A percentile compares a stretch with the other conserved stretches of the same genome.
Evolutionary conservation across 2,329 filamentous ascomycete species (phyloP).

Genomic region (Pseudocercospora fuligena): DNA sequence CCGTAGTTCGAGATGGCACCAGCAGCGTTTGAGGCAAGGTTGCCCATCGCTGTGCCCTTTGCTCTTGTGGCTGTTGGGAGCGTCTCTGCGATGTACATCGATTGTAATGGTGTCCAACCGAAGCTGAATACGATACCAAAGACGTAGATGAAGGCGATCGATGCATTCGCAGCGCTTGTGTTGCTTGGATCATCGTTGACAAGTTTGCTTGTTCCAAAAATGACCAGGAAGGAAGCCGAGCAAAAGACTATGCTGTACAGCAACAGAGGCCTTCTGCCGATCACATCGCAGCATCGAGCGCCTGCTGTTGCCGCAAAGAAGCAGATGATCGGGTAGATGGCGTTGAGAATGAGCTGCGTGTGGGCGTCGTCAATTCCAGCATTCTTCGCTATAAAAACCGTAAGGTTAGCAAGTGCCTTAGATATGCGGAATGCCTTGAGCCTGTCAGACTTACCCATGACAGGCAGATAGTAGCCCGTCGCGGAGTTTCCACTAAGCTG

Average conservation of each 20-base stretch:
- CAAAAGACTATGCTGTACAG: conserved; percentile 42
- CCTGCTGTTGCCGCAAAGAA: conserved; percentile 9
- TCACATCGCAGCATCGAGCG: conserved; percentile 25
- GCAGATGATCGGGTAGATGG: conserved; percentile 42
- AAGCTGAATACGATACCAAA: conserved; percentile 47
- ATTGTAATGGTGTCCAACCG: conserved; percentile 46
- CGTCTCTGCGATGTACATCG: conserved; percentile 44
- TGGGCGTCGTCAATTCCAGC: conserved; percentile 43
- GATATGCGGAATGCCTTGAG: neutral
- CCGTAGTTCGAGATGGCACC: conserved; percentile 15
- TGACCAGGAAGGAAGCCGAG: conserved; percentile 42
- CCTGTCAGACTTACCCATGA: conserved; percentile 39
- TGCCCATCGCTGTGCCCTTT: conserved; percentile 32
- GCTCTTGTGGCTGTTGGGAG: conserved; percentile 44
- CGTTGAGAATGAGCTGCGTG: conserved; percentile 46
- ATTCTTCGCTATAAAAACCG: conserved; percentile 40
- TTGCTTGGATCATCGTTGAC: conserved; percentile 35
- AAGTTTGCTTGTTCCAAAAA: conserved; percentile 38
- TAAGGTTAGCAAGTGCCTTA: neutral
- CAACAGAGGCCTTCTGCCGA: conserved; percentile 39
- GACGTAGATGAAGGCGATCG: conserved; percentile 45
- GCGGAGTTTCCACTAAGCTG: conserved; percentile 47
- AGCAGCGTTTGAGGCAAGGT: conserved; percentile 13
- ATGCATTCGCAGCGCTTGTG: conserved; percentile 37
- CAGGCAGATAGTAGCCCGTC: conserved; percentile 39